A percentile compares a stretch with the other conserved stretches of the same genome.
Evolutionary conservation across 805 yeast genomes (phyloP).

Genomic region (Ogataea zsoltii): DNA sequence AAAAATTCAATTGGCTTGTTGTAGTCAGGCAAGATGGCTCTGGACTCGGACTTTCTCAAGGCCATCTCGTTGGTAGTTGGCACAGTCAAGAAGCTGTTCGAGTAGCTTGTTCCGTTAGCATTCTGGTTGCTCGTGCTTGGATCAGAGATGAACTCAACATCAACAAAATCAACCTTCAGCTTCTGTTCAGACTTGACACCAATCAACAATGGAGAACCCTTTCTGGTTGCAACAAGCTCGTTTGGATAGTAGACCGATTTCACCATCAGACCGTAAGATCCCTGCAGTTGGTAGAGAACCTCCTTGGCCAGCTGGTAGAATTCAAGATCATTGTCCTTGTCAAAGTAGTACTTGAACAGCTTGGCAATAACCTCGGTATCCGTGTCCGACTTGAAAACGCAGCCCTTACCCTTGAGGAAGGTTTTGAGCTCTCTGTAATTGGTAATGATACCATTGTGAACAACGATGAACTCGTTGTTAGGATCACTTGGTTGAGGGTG

Average conservation of each 20-base stretch:
- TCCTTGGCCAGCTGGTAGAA: conserved; percentile 91
- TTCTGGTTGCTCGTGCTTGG: conserved; percentile 38
- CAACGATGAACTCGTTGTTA: conserved; percentile 81
- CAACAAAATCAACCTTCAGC: conserved; percentile 96
- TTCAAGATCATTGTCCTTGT: conserved; percentile 78
- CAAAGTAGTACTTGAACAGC: conserved; percentile 84
- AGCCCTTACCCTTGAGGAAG: conserved; percentile 77
- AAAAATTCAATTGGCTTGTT: conserved; percentile 89
- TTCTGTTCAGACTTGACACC: conserved; percentile 97
- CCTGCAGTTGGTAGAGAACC: conserved; percentile 90
- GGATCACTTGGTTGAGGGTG: conserved; percentile 95
- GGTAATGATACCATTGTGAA: conserved; percentile 98
- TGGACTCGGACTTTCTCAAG: conserved; percentile 55
- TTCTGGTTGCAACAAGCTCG: conserved; percentile 95
- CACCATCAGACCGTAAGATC: conserved; percentile 94
- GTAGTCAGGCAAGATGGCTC: conserved; percentile 96
- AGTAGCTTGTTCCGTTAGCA: conserved; percentile 13
- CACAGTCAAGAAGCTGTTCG: conserved; percentile 18
- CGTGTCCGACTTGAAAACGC: conserved; percentile 83
- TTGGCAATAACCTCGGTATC: conserved; percentile 98
- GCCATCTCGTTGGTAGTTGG: conserved; percentile 23
- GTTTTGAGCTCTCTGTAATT: conserved; percentile 90
- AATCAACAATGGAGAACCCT: conserved; percentile 94
- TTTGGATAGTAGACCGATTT: conserved; percentile 92
- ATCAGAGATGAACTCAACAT: conserved; percentile 89